Percentiles rank a stretch among this genome's conserved stretches.
Evolutionary conservation across 2,329 filamentous ascomycete species (phyloP).

Genomic region (Emergomyces africanus): DNA sequence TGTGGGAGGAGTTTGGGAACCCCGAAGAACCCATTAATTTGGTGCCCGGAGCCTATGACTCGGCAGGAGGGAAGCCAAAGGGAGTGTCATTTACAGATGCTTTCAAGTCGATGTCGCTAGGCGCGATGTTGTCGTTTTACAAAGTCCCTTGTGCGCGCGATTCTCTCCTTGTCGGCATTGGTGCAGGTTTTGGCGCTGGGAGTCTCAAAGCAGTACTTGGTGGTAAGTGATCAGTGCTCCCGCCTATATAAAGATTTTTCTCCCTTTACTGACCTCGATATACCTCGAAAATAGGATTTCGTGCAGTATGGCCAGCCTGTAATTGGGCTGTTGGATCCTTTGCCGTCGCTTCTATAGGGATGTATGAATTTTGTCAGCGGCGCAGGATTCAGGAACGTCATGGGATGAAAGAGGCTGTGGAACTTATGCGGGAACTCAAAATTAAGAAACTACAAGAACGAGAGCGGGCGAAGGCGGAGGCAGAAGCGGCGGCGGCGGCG

Average conservation of each 20-base stretch:
- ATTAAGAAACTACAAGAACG: conserved; percentile 45
- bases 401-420: conserved; percentile 74
- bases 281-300: conserved; percentile 26
- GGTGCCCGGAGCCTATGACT: conserved; percentile 43
- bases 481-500: conserved; percentile 22
- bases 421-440: conserved; percentile 65
- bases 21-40: conserved; percentile 40
- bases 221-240: conserved; percentile 39
- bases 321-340: conserved; percentile 82
- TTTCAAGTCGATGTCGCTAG: conserved; percentile 35
- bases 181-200: conserved; percentile 61
- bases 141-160: conserved; percentile 75
- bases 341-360: conserved; percentile 52
- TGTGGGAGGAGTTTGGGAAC: conserved; percentile 36
- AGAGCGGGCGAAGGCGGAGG: conserved; percentile 29
- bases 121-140: conserved; percentile 50
- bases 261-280: conserved; percentile 2
- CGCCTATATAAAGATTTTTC: neutral
- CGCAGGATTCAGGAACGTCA: conserved; percentile 60
- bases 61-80: conserved; percentile 44
- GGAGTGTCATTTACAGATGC: conserved; percentile 30
- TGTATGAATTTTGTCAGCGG: conserved; percentile 76
- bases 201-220: conserved; percentile 60
- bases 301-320: conserved; percentile 51
- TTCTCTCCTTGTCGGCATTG: conserved; percentile 72